Conservation (phyloP, 306 rosid species). For the Prunus armeniaca region DNA sequence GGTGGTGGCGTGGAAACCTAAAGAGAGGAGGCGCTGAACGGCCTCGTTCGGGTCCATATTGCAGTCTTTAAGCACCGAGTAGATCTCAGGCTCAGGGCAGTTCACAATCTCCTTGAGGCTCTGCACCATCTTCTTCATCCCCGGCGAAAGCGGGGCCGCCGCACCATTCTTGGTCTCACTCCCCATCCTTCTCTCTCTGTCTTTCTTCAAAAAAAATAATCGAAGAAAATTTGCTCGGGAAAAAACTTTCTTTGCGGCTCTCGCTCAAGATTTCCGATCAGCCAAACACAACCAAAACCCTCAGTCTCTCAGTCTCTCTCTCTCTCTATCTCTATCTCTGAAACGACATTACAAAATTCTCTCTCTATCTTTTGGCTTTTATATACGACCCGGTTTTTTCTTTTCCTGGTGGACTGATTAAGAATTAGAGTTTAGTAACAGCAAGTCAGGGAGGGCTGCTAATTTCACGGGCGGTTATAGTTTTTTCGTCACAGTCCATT, state of each 20-base stretch:
- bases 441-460: neutral
- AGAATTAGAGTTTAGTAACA: neutral
- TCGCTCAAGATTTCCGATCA: constrained; percentile 25
- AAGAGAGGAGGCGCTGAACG: constrained; percentile 37
- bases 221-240: neutral
- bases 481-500: neutral
- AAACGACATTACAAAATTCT: neutral
- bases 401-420: neutral
- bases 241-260: constrained; percentile 10
- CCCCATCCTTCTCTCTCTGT: constrained; percentile 21
- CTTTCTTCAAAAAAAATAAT: neutral
- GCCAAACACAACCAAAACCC: constrained; percentile 34
- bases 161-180: constrained; percentile 30
- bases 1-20: constrained; percentile 18
- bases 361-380: neutral
- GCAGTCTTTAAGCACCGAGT: constrained; percentile 32
- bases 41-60: constrained; percentile 42
- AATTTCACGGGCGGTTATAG: neutral
- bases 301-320: neutral
- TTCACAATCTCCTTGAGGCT: constrained; percentile 36
- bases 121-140: constrained; percentile 26
- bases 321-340: neutral
- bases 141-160: neutral
- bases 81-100: constrained; percentile 38
- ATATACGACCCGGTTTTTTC: neutral